These are phyloP conservation scores for Hyparrhenia diplandra DNA, from an alignment of 176 grass and related monocot genomes.

Conservation along the genomic window DNA sequence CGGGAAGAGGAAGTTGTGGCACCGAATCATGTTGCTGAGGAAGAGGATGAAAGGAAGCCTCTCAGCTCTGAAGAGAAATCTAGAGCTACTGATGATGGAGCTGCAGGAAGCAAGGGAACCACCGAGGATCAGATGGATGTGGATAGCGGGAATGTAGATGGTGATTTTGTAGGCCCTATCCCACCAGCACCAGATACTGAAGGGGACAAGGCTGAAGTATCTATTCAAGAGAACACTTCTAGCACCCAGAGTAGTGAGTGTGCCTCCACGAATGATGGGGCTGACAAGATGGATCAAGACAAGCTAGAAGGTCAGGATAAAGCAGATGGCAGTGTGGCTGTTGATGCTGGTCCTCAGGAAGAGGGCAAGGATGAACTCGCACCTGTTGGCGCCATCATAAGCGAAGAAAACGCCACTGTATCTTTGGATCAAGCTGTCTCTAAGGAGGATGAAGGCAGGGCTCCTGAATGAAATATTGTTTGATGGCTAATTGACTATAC, in stretches of 20 bases:
- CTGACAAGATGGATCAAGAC: background rate
- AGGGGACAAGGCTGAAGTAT: background rate
- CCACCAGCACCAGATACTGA: slow-evolving; percentile 18
- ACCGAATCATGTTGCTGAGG: background rate
- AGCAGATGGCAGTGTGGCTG: background rate
- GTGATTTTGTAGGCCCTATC: slow-evolving; percentile 22
- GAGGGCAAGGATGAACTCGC: background rate
- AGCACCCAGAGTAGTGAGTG: background rate
- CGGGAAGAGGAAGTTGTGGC: background rate
- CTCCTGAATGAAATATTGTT: slow-evolving; percentile 17
- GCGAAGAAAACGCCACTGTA: background rate
- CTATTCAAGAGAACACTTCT: background rate
- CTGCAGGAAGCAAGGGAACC: slow-evolving; percentile 22
- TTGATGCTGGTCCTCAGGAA: background rate
- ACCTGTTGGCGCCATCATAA: background rate
- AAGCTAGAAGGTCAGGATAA: background rate
- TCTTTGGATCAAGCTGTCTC: background rate
- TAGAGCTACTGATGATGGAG: background rate
- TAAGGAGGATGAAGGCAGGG: background rate
- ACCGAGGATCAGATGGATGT: slow-evolving; percentile 24
- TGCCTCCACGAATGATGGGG: background rate
- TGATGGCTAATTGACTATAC: background rate
- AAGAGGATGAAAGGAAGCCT: slow-evolving; percentile 24
- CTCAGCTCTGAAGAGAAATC: background rate
- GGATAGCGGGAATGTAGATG: slow-evolving; percentile 7